These are phyloP conservation scores for Myxozyma udenii DNA, from an alignment of 805 yeast genomes.

Conservation along the genomic window DNA sequence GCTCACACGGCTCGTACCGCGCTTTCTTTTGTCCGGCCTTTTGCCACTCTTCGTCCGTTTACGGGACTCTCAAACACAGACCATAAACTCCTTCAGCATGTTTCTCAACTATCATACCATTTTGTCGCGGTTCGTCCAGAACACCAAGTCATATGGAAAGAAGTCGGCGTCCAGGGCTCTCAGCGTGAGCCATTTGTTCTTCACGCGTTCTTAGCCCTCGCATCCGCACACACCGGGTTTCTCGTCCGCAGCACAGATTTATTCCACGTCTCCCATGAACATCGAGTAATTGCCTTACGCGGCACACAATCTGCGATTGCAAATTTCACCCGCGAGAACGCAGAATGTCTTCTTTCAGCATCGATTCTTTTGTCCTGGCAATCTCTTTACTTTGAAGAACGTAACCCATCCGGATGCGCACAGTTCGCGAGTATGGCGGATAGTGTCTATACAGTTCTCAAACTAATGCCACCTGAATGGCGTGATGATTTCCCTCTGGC, in stretches of 20 bases:
- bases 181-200: slow-evolving; percentile 21
- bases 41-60: slow-evolving; percentile 12
- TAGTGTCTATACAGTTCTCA: slow-evolving; percentile 12
- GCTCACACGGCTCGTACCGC: neutral
- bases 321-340: slow-evolving; percentile 10
- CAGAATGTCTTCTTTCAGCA: slow-evolving; percentile 10
- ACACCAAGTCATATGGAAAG: slow-evolving; percentile 18
- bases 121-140: slow-evolving; percentile 21
- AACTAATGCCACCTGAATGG: slow-evolving; percentile 18
- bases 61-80: slow-evolving; percentile 17
- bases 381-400: slow-evolving; percentile 19
- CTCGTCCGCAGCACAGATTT: slow-evolving; percentile 8
- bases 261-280: slow-evolving; percentile 15
- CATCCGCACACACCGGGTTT: slow-evolving; percentile 17
- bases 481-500: slow-evolving; percentile 19
- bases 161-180: slow-evolving; percentile 18
- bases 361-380: slow-evolving; percentile 20
- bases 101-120: slow-evolving; percentile 9
- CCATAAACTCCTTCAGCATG: slow-evolving; percentile 16
- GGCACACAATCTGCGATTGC: slow-evolving; percentile 20
- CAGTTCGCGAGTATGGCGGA: slow-evolving; percentile 9
- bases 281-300: slow-evolving; percentile 15
- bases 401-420: slow-evolving; percentile 16
- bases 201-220: slow-evolving; percentile 20
- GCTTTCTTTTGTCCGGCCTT: slow-evolving; percentile 10